Conservation (phyloP, 176 grass and related monocot genomes). For the Puya raimondii region DNA sequence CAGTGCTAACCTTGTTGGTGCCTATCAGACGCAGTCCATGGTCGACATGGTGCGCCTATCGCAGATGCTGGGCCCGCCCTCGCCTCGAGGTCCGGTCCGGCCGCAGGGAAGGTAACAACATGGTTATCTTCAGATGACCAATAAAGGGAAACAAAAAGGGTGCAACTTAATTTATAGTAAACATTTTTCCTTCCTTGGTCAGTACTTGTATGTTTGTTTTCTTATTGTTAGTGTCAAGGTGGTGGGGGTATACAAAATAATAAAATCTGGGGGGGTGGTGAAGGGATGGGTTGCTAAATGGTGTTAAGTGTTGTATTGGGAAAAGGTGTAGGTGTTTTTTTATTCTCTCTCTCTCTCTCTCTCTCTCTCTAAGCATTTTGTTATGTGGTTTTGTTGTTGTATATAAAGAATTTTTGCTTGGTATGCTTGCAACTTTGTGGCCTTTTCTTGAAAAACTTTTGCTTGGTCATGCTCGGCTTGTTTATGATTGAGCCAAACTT, state of each 20-base stretch:
- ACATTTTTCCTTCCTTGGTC: background rate
- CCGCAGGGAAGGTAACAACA: background rate
- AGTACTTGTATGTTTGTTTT: background rate
- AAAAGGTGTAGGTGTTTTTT: too few species aligned
- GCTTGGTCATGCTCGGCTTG: too few species aligned
- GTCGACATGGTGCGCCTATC: constrained; percentile 74
- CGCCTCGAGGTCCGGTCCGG: constrained; percentile 15
- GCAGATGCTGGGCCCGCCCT: constrained; percentile 27
- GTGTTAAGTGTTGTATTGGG: too few species aligned
- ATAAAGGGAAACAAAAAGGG: background rate
- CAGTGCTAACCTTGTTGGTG: constrained; percentile 45
- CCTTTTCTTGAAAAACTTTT: too few species aligned
- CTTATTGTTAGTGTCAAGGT: background rate
- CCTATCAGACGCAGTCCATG: constrained; percentile 89
- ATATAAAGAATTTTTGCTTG: too few species aligned
- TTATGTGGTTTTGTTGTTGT: too few species aligned
- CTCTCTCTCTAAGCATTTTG: too few species aligned
- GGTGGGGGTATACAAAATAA: background rate
- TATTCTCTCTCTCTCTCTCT: too few species aligned
- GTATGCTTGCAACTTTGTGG: too few species aligned
- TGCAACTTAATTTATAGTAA: background rate
- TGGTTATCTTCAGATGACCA: too few species aligned
- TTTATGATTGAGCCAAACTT: too few species aligned
- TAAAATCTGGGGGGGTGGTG: background rate
- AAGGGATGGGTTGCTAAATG: background rate